phyloP scores from a whole-genome alignment of 139 green algal species.

The Chlorella vulgaris region DNA sequence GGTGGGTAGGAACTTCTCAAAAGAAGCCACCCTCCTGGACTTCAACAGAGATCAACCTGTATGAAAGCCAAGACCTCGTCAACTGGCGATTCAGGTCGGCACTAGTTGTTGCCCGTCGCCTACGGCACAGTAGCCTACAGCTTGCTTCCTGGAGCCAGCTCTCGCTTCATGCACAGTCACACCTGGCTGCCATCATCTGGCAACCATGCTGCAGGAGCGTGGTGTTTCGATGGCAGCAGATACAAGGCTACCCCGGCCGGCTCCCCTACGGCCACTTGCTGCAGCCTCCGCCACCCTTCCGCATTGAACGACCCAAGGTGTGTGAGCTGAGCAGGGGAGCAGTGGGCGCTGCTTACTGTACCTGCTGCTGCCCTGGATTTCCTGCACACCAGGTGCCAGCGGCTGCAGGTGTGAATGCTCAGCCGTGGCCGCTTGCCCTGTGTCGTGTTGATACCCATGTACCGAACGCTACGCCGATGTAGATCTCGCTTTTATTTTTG shows the following conservation, averaged over 20 bases:
- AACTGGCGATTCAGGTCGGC: background rate
- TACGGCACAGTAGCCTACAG: no score
- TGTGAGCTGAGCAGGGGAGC: background rate
- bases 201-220: background rate
- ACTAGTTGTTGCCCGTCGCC: background rate
- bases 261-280: slow-evolving; percentile 9
- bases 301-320: slow-evolving; percentile 33
- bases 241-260: slow-evolving; percentile 10
- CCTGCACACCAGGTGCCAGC: no score
- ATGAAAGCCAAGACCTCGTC: background rate
- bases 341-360: no score
- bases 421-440: no score
- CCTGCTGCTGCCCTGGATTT: no score
- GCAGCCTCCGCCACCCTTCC: slow-evolving; percentile 12
- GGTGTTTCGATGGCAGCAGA: slow-evolving; percentile 10
- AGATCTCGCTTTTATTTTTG: background rate
- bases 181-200: no score
- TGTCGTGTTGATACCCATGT: background rate
- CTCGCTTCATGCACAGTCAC: background rate
- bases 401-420: no score
- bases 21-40: background rate
- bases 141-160: no score
- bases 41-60: slow-evolving; percentile 16
- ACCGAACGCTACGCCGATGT: no score
- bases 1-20: slow-evolving; percentile 11